Conservation (phyloP, 1,284 basidiomycete species). For the Fistulinella cinereoalba region DNA sequence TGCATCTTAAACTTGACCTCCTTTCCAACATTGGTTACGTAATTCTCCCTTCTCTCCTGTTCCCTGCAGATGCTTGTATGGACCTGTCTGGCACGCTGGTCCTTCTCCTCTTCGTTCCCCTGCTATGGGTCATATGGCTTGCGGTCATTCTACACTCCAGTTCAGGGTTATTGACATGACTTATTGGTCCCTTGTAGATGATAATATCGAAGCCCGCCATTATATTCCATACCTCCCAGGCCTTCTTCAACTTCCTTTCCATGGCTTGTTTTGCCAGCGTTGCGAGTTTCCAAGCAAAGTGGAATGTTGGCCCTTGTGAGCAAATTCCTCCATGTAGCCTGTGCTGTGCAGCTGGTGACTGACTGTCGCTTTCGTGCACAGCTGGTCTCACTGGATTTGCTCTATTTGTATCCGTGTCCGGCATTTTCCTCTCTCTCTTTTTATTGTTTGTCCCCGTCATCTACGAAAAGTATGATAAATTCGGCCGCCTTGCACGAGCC, state of each 20-base stretch:
- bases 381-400: constrained; percentile 84
- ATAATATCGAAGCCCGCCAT: constrained; percentile 80
- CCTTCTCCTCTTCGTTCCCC: constrained; percentile 59
- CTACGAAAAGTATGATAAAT: constrained; percentile 83
- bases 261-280: constrained; percentile 87
- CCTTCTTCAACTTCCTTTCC: constrained; percentile 86
- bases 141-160: constrained; percentile 44
- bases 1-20: constrained; percentile 22
- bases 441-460: constrained; percentile 76
- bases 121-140: constrained; percentile 63
- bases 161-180: constrained; percentile 14
- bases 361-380: constrained; percentile 33
- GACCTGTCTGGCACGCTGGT: constrained; percentile 49
- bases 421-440: constrained; percentile 69
- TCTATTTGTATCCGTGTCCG: constrained; percentile 71
- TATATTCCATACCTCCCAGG: constrained; percentile 68
- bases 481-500: constrained; percentile 71
- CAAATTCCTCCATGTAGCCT: not conserved
- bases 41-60: constrained; percentile 47
- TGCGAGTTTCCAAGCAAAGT: constrained; percentile 82
- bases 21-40: constrained; percentile 44
- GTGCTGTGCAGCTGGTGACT: no score
- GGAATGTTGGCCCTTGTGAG: constrained; percentile 79
- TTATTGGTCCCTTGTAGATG: constrained; percentile 52
- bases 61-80: constrained; percentile 36